phyloP scores from a whole-genome alignment of 2,329 filamentous ascomycete species.

The Sporothrix variecibatus region DNA sequence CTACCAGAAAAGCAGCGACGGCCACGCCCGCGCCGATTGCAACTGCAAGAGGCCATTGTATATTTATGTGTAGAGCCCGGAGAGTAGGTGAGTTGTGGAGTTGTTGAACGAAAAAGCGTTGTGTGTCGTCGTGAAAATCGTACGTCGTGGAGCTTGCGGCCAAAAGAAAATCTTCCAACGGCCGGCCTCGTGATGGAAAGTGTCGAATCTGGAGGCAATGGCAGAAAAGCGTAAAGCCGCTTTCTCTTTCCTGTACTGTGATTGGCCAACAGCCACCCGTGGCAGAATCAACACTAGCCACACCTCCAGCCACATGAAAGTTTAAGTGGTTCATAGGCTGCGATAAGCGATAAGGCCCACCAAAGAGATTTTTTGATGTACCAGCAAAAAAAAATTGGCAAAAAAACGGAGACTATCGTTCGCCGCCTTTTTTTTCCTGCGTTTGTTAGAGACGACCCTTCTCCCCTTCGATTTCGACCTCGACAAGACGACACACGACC shows the following conservation, averaged over 20 bases:
- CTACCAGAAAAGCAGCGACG: conserved; percentile 65
- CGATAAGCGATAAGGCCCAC: conserved; percentile 33
- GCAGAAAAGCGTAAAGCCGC: background rate
- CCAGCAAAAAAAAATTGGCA: conserved; percentile 27
- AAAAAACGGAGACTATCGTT: conserved; percentile 22
- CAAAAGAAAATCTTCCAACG: background rate
- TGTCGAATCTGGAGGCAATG: background rate
- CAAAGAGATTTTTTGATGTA: conserved; percentile 27
- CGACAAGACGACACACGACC: conserved; percentile 13
- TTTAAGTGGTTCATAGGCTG: background rate
- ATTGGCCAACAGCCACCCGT: background rate
- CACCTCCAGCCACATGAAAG: conserved; percentile 20
- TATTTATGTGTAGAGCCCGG: background rate
- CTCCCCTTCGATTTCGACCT: conserved; percentile 1
- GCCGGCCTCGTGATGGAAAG: conserved; percentile 13
- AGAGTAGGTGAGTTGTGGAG: background rate
- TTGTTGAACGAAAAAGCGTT: background rate
- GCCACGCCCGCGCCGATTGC: conserved; percentile 63
- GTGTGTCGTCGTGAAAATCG: conserved; percentile 24
- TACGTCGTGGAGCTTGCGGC: conserved; percentile 7
- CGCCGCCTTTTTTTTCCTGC: conserved; percentile 29
- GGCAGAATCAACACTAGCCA: conserved; percentile 16
- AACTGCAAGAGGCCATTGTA: conserved; percentile 59
- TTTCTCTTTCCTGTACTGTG: background rate
- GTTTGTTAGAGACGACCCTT: conserved; percentile 10